Conservation (phyloP, 768 basidiomycete genomes). For the Xanthoconium purpureum region DNA sequence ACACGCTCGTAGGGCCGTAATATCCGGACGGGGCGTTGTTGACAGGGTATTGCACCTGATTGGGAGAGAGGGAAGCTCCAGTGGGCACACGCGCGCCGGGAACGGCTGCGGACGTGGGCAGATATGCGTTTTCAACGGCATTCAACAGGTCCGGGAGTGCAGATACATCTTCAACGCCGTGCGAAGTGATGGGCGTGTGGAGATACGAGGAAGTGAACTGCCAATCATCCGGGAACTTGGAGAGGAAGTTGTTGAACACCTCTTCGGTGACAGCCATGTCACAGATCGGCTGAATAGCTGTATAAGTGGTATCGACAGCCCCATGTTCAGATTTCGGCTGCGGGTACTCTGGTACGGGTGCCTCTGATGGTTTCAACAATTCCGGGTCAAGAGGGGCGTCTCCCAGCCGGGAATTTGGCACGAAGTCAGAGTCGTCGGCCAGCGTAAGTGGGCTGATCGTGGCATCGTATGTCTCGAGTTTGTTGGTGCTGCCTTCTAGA, state of each 20-base stretch:
- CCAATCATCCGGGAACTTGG: neutral
- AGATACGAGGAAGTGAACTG: neutral
- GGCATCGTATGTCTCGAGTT: neutral
- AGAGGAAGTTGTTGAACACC: neutral
- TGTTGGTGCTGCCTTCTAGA: neutral
- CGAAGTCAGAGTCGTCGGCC: neutral
- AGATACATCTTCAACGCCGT: neutral
- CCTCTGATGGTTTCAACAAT: neutral
- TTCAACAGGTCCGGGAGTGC: neutral
- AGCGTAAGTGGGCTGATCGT: neutral
- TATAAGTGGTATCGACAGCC: neutral
- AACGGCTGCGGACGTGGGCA: neutral
- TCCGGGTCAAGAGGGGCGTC: neutral
- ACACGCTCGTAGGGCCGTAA: neutral
- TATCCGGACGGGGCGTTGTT: too few species aligned
- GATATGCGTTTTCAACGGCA: neutral
- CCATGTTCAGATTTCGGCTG: neutral
- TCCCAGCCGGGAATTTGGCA: neutral
- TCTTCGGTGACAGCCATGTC: neutral
- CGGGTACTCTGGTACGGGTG: neutral
- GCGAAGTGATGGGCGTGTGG: too few species aligned
- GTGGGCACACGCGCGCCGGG: neutral
- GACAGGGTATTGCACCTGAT: neutral
- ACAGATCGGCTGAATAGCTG: neutral
- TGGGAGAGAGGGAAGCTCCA: neutral